Percentiles rank a stretch among this genome's conserved stretches.
Evolutionary conservation across 305 asterid genomes (phyloP).

Genomic region (Striga hermonthica): DNA sequence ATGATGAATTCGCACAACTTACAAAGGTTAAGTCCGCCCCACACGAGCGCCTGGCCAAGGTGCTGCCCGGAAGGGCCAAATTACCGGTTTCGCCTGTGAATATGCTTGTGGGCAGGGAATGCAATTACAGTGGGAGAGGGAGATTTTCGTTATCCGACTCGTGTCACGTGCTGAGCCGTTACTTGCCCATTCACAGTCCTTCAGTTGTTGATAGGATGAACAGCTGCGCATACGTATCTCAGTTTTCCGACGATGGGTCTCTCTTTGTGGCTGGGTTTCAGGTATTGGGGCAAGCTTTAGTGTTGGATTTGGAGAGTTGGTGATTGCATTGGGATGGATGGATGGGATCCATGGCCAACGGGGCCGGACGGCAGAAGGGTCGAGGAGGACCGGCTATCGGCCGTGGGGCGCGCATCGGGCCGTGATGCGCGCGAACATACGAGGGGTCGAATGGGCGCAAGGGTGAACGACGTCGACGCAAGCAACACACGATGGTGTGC

Average conservation of each 20-base stretch:
- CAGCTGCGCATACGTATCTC: constrained; percentile 73
- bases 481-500: no score
- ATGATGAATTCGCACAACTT: constrained; percentile 61
- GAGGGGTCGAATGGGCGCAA: no score
- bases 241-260: constrained; percentile 85
- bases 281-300: constrained; percentile 39
- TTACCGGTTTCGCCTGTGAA: constrained; percentile 66
- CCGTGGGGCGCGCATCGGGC: no score
- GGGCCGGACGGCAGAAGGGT: no score
- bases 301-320: no score
- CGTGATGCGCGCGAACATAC: no score
- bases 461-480: no score
- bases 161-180: constrained; percentile 75
- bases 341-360: no score
- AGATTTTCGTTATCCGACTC: constrained; percentile 70
- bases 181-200: constrained; percentile 69
- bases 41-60: constrained; percentile 39
- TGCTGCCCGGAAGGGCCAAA: constrained; percentile 40
- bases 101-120: constrained; percentile 78
- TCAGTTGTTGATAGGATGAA: constrained; percentile 55
- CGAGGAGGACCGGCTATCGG: no score
- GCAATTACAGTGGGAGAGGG: constrained; percentile 76
- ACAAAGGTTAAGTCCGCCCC: constrained; percentile 56
- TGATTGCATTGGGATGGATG: no score
- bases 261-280: constrained; percentile 92